A percentile compares a stretch with the other conserved stretches of the same genome.
Evolutionary conservation across 2,329 filamentous ascomycete species (phyloP).

Genomic region (Xylariaceae sp.): DNA sequence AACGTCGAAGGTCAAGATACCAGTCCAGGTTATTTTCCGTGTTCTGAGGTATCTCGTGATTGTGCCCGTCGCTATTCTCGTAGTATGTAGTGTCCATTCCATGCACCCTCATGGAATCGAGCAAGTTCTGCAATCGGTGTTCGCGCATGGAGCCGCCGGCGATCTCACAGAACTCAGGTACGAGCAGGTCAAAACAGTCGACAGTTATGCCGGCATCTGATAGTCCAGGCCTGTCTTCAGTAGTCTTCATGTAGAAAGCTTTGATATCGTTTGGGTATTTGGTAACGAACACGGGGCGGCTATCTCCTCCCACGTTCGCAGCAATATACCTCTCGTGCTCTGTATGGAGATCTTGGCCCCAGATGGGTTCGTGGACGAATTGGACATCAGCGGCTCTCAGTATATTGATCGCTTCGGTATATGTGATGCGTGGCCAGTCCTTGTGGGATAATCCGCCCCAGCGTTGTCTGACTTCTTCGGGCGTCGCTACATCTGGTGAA

Average conservation of each 20-base stretch:
- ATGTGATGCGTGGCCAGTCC: conserved; percentile 78
- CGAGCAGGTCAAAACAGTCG: conserved; percentile 85
- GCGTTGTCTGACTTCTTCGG: conserved; percentile 55
- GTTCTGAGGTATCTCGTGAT: conserved; percentile 4
- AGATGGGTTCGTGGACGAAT: conserved; percentile 67
- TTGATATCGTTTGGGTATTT: conserved; percentile 87
- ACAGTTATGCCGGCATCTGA: conserved; percentile 51
- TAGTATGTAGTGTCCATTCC: conserved; percentile 46
- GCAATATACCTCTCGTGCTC: conserved; percentile 93
- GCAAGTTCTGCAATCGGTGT: conserved; percentile 64
- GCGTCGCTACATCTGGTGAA: conserved; percentile 38
- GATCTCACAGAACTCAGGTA: conserved; percentile 81
- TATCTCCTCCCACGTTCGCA: conserved; percentile 41
- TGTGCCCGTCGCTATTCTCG: too few species aligned
- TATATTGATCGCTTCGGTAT: conserved; percentile 68
- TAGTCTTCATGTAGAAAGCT: conserved; percentile 75
- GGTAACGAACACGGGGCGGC: conserved; percentile 80
- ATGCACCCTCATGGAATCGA: conserved; percentile 66
- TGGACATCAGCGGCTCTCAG: conserved; percentile 56
- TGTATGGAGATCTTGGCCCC: conserved; percentile 73
- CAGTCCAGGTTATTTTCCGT: conserved; percentile 57
- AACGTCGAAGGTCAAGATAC: conserved; percentile 85
- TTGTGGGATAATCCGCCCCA: conserved; percentile 64
- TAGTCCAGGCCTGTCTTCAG: conserved; percentile 6
- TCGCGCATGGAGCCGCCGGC: conserved; percentile 88